Evolutionary conservation across 441 rosid genomes (phyloP).

Genomic region (Pelargonium fulgidum): DNA sequence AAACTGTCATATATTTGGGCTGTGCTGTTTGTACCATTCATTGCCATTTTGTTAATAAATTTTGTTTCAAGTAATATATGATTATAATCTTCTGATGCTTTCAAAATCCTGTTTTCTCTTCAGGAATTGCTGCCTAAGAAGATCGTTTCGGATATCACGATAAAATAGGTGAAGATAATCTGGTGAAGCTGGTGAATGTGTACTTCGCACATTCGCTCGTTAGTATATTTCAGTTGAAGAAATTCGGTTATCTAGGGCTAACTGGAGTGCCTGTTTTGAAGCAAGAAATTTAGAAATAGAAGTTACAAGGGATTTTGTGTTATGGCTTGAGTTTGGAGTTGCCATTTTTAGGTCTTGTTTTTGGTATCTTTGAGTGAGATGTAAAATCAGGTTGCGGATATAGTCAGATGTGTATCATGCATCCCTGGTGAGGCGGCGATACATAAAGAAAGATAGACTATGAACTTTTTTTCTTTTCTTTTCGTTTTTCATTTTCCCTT

Average conservation of each 20-base stretch:
- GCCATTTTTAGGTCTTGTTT: conserved; percentile 33
- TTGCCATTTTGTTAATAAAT: neutral
- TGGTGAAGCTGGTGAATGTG: conserved; percentile 55
- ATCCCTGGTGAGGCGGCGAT: conserved; percentile 56
- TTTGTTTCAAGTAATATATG: neutral
- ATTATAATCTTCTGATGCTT: conserved; percentile 1
- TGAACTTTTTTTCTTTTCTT: conserved; percentile 17
- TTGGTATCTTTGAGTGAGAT: conserved; percentile 37
- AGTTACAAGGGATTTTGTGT: conserved; percentile 57
- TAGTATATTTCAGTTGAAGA: conserved; percentile 38
- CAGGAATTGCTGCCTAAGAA: conserved; percentile 89
- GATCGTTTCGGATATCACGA: conserved; percentile 43
- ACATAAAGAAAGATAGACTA: conserved; percentile 38
- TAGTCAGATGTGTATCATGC: conserved; percentile 55
- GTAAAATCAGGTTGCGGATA: conserved; percentile 56
- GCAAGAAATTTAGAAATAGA: conserved; percentile 40
- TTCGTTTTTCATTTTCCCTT: conserved; percentile 31
- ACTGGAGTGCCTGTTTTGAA: conserved; percentile 49
- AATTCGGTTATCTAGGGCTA: conserved; percentile 57
- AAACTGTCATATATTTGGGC: neutral
- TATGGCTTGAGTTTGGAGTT: conserved; percentile 52
- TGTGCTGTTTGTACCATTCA: conserved; percentile 12
- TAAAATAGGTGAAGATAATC: conserved; percentile 47
- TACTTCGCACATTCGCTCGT: conserved; percentile 33
- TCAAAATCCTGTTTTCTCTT: conserved; percentile 18